Percentiles rank a stretch among this genome's conserved stretches.
These are phyloP conservation scores for Poa annua DNA, from an alignment of 176 grass and related monocot species.

Conservation along the genomic window DNA sequence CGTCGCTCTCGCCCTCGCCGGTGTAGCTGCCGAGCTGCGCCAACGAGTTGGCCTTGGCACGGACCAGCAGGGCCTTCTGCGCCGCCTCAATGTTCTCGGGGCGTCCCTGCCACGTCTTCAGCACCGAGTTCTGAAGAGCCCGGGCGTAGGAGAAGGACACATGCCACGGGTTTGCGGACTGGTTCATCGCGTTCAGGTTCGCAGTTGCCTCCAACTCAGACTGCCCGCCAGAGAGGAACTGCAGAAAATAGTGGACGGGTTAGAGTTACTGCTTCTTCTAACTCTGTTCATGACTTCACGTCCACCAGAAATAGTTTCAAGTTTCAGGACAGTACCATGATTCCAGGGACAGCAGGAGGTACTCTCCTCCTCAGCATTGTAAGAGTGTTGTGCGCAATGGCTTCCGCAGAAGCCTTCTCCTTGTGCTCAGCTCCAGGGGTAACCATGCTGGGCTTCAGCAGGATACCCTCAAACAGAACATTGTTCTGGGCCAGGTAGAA, in stretches of 20 bases:
- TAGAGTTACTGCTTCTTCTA: background rate
- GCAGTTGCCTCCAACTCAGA: conserved; percentile 87
- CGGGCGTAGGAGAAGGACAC: conserved; percentile 95
- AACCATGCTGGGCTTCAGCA: conserved; percentile 98
- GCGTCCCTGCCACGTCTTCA: conserved; percentile 92
- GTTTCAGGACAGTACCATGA: conserved; percentile 68
- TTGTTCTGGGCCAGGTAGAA: conserved; percentile 93
- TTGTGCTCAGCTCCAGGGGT: conserved; percentile 98
- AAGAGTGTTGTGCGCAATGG: conserved; percentile 78
- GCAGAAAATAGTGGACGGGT: background rate
- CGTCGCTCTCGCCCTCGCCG: conserved; percentile 63
- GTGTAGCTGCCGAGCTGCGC: conserved; percentile 86
- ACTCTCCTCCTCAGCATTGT: conserved; percentile 90
- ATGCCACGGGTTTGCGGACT: conserved; percentile 83
- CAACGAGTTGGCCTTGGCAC: conserved; percentile 80
- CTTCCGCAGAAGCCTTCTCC: conserved; percentile 78
- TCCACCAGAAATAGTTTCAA: background rate
- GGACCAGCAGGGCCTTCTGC: conserved; percentile 68
- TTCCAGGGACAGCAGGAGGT: conserved; percentile 91
- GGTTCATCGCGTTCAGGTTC: conserved; percentile 98
- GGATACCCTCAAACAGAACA: conserved; percentile 88
- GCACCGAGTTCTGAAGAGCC: conserved; percentile 84
- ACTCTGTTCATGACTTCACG: background rate
- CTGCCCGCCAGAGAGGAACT: conserved; percentile 98
- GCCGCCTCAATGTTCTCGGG: conserved; percentile 75